Evolutionary conservation across 148 eudicot genomes (phyloP).

Genomic region (Spergularia bocconei): DNA sequence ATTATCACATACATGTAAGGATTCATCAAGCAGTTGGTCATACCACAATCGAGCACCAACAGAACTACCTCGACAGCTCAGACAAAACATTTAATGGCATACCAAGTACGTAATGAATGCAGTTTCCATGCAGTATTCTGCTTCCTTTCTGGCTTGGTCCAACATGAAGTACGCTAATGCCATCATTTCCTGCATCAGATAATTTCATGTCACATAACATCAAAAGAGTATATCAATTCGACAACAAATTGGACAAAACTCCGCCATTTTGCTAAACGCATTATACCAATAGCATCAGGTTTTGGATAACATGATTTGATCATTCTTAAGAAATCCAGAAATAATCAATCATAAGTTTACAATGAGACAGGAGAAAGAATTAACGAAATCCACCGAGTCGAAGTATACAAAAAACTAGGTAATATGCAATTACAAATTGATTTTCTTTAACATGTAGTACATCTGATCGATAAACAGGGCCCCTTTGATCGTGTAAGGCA

Average conservation of each 20-base stretch:
- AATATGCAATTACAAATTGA: not conserved
- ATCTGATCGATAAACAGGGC: not conserved
- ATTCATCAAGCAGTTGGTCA: conserved; percentile 10
- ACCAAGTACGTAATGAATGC: conserved; percentile 83
- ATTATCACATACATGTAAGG: conserved; percentile 9
- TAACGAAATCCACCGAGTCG: not conserved
- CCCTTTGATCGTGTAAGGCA: conserved; percentile 8
- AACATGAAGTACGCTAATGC: conserved; percentile 84
- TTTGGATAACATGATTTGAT: not conserved
- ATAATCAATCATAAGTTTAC: not conserved
- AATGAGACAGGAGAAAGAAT: not conserved
- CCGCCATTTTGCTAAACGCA: not conserved
- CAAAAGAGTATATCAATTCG: not conserved
- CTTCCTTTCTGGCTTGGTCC: conserved; percentile 93
- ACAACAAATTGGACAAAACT: not conserved
- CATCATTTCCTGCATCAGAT: conserved; percentile 83
- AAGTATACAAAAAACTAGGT: not conserved
- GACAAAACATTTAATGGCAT: conserved; percentile 22
- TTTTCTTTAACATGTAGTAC: not conserved
- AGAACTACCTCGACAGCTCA: conserved; percentile 12
- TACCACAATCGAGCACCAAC: conserved; percentile 11
- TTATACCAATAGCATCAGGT: not conserved
- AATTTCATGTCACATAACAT: conserved; percentile 5
- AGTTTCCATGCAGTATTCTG: conserved; percentile 94
- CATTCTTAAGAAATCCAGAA: not conserved